These are phyloP conservation scores for Ceratocystis variospora DNA, from an alignment of 2,329 filamentous ascomycete genomes.

Conservation along the genomic window DNA sequence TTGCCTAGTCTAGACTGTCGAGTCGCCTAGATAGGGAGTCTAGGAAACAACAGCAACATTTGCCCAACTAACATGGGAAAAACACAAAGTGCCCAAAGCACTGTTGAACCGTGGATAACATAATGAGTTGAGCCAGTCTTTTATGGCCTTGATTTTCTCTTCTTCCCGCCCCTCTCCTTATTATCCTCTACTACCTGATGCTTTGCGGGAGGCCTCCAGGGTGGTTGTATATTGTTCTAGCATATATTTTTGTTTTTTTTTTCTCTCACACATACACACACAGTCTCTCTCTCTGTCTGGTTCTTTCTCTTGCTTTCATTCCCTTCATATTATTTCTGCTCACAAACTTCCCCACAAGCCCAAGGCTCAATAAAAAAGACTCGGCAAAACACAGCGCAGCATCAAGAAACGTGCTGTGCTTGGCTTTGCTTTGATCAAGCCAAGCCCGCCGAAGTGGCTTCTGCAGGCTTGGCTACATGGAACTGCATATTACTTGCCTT, in stretches of 20 bases:
- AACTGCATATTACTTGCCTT: not conserved
- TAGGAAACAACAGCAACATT: not conserved
- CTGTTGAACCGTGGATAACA: not conserved
- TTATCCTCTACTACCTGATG: not conserved
- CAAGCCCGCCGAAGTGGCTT: not conserved
- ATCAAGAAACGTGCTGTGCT: not conserved
- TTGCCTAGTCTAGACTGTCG: no score
- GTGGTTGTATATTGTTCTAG: no score
- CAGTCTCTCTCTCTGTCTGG: not conserved
- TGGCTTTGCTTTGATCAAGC: not conserved
- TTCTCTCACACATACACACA: not conserved
- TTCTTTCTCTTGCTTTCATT: not conserved
- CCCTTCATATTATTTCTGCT: not conserved
- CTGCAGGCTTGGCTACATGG: slow-evolving; percentile 6
- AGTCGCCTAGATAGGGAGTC: not conserved
- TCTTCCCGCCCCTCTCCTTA: not conserved
- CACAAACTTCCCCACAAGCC: no score
- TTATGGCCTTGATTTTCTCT: not conserved
- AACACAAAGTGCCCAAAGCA: slow-evolving; percentile 1
- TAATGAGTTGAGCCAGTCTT: not conserved
- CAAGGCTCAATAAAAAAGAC: not conserved
- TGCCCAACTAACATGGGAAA: not conserved
- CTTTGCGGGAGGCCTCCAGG: not conserved
- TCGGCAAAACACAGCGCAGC: not conserved
- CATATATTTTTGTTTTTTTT: not conserved